These are phyloP conservation scores for Exserohilum rostratum DNA, from an alignment of 2,329 filamentous ascomycete genomes.

Conservation along the genomic window DNA sequence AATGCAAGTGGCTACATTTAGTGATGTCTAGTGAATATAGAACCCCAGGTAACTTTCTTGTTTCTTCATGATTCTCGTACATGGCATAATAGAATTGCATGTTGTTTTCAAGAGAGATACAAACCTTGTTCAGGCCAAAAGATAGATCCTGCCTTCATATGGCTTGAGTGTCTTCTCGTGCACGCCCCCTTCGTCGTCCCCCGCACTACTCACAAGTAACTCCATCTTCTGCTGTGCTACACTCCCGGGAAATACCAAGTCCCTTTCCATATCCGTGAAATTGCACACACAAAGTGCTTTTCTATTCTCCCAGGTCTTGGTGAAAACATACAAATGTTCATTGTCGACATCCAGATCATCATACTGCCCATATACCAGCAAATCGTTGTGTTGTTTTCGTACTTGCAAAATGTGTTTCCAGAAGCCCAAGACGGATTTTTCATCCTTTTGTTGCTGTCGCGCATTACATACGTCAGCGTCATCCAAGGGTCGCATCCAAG, in stretches of 20 bases:
- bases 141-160: conserved; percentile 41
- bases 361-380: conserved; percentile 68
- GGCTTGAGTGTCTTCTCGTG: conserved; percentile 28
- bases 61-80: too few relatives aligned
- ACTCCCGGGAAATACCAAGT: conserved; percentile 42
- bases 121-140: conserved; percentile 15
- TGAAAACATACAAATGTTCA: conserved; percentile 63
- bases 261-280: conserved; percentile 39
- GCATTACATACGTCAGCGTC: conserved; percentile 64
- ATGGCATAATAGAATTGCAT: too few relatives aligned
- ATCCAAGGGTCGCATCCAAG: conserved; percentile 67
- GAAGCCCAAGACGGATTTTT: conserved; percentile 62
- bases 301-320: conserved; percentile 39
- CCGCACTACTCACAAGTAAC: conserved; percentile 32
- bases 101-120: neutral
- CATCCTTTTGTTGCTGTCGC: conserved; percentile 54
- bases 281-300: conserved; percentile 43
- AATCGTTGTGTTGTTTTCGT: conserved; percentile 61
- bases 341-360: conserved; percentile 57
- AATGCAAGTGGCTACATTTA: conserved; percentile 25
- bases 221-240: conserved; percentile 39
- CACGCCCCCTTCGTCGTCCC: conserved; percentile 13
- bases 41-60: too few relatives aligned
- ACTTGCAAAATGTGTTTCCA: conserved; percentile 64
- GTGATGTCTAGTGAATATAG: neutral